phyloP scores from a whole-genome alignment of 306 rosid genomes.

The Sicyos baderoa region DNA sequence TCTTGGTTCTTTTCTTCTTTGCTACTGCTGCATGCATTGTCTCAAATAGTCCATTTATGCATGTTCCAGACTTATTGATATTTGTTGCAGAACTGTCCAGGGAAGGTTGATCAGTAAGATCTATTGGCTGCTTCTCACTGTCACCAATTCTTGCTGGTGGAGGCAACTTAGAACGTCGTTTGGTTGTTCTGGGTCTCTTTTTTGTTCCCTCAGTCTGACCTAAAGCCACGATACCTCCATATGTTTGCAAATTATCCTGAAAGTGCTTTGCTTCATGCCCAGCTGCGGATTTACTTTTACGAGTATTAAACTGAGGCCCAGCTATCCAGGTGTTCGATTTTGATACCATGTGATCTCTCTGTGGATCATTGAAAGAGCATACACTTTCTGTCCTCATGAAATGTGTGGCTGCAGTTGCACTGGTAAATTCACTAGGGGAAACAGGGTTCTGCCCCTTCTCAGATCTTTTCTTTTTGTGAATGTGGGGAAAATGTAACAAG shows the following conservation, averaged over 20 bases:
- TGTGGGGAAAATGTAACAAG: slow-evolving; percentile 33
- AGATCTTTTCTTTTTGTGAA: slow-evolving; percentile 44
- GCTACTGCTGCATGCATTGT: slow-evolving; percentile 29
- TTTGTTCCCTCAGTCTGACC: slow-evolving; percentile 30
- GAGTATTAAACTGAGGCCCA: slow-evolving; percentile 26
- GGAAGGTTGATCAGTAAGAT: slow-evolving; percentile 22
- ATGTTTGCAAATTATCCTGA: slow-evolving; percentile 26
- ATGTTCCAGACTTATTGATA: slow-evolving; percentile 26
- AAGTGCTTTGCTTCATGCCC: slow-evolving; percentile 19
- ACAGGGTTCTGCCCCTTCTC: slow-evolving; percentile 31
- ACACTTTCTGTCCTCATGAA: slow-evolving; percentile 17
- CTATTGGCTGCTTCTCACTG: slow-evolving; percentile 23
- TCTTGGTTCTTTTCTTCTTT: slow-evolving; percentile 45
- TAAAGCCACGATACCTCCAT: slow-evolving; percentile 24
- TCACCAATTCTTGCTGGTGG: slow-evolving; percentile 29
- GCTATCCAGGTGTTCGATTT: slow-evolving; percentile 26
- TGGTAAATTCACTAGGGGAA: slow-evolving; percentile 19
- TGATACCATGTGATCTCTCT: slow-evolving; percentile 28
- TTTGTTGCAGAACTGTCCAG: slow-evolving; percentile 21
- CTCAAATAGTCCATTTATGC: slow-evolving; percentile 36
- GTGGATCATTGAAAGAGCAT: slow-evolving; percentile 22
- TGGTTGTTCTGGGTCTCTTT: slow-evolving; percentile 48
- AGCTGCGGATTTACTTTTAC: slow-evolving; percentile 17
- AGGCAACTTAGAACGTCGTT: slow-evolving; percentile 28
- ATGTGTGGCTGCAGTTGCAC: slow-evolving; percentile 22